These are phyloP conservation scores for Sparassis latifolia DNA, from an alignment of 1,284 basidiomycete species.

Conservation along the genomic window DNA sequence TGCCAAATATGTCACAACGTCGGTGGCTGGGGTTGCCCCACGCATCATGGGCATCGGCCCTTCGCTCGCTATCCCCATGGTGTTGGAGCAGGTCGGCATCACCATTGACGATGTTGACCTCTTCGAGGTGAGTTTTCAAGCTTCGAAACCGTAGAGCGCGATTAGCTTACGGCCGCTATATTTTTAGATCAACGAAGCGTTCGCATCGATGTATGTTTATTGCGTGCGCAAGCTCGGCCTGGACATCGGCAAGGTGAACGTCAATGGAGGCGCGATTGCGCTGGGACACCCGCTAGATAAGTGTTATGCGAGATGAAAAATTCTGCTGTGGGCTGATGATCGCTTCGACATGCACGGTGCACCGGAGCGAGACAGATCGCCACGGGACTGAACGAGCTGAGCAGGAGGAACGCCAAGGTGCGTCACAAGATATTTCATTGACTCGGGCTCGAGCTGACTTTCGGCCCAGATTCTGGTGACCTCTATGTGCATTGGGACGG, in stretches of 20 bases:
- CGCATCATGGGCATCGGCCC: conserved; percentile 86
- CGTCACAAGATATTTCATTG: conserved; percentile 4
- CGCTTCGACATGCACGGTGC: conserved; percentile 47
- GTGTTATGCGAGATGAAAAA: conserved; percentile 26
- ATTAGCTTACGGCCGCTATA: neutral
- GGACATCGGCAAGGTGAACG: conserved; percentile 73
- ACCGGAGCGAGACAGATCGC: conserved; percentile 87
- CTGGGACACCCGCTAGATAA: conserved; percentile 83
- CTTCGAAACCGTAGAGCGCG: neutral
- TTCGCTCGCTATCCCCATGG: conserved; percentile 63
- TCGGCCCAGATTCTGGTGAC: conserved; percentile 59
- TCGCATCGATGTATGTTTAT: conserved; percentile 86
- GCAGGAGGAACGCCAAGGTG: conserved; percentile 74
- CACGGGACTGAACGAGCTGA: conserved; percentile 81
- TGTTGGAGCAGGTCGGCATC: conserved; percentile 59
- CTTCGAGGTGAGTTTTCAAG: conserved; percentile 56
- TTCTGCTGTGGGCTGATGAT: conserved; percentile 12
- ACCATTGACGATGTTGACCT: conserved; percentile 71
- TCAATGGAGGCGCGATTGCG: conserved; percentile 88
- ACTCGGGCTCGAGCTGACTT: no score
- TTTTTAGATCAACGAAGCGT: conserved; percentile 83
- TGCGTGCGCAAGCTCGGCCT: conserved; percentile 70
- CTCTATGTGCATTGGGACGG: conserved; percentile 86
- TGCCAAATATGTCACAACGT: conserved; percentile 74
- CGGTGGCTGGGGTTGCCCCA: conserved; percentile 69